Conservation (phyloP, 139 green algal species). For the Coccomyxa sp. region DNA sequence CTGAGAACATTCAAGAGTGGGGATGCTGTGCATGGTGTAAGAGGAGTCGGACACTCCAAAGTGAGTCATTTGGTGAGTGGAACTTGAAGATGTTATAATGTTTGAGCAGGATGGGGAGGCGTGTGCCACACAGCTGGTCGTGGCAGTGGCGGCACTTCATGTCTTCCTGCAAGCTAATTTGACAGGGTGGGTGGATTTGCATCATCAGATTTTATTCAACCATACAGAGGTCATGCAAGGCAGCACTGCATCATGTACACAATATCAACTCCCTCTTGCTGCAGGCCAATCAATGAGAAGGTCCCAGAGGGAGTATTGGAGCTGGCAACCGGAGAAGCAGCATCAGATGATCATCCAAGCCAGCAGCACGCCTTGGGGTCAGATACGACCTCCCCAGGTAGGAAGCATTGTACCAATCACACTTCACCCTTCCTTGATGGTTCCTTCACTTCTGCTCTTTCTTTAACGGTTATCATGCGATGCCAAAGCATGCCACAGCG, state of each 20-base stretch:
- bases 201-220: too few species aligned
- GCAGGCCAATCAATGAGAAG: neutral
- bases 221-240: neutral
- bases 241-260: neutral
- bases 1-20: neutral
- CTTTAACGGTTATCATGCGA: neutral
- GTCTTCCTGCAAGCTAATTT: constrained; percentile 70
- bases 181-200: constrained; percentile 39
- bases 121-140: neutral
- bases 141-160: constrained; percentile 29
- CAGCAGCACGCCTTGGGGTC: neutral
- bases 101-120: neutral
- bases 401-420: neutral
- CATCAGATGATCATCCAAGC: neutral
- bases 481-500: neutral
- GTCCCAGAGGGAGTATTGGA: constrained; percentile 1
- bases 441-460: neutral
- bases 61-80: neutral
- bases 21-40: neutral
- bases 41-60: neutral
- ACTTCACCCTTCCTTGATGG: neutral
- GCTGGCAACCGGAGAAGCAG: neutral
- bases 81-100: neutral
- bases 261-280: neutral
- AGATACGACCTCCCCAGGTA: too few species aligned